A percentile compares a stretch with the other conserved stretches of the same genome.
Conservation (phyloP, 306 rosid species). For the Hippophae rhamnoides region DNA sequence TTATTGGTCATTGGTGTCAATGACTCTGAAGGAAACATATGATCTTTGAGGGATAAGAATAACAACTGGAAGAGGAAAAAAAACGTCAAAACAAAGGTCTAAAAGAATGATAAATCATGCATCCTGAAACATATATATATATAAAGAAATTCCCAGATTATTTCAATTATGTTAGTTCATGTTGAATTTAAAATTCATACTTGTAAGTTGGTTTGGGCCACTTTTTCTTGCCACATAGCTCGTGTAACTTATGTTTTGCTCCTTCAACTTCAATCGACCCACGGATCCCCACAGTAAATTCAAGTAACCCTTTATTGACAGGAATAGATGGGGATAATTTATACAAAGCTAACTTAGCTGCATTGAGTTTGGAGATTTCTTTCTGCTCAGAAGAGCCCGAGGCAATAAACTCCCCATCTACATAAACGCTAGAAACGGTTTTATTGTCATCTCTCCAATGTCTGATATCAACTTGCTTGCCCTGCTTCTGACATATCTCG, state of each 20-base stretch:
- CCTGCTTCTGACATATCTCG: conserved; percentile 56
- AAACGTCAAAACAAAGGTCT: too few species aligned
- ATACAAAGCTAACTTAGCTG: conserved; percentile 52
- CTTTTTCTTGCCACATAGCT: conserved; percentile 43
- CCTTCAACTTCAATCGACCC: conserved; percentile 37
- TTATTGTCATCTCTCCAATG: conserved; percentile 26
- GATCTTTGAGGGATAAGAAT: too few species aligned
- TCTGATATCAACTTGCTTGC: conserved; percentile 43
- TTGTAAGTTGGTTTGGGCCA: conserved; percentile 52
- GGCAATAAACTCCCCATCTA: conserved; percentile 44
- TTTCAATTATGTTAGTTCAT: conserved; percentile 1
- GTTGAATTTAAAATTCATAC: conserved; percentile 25
- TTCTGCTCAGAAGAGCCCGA: conserved; percentile 51
- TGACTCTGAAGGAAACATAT: too few species aligned
- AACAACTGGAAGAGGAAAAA: too few species aligned
- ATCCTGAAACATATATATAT: not conserved
- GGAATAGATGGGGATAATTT: conserved; percentile 22
- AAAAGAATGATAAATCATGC: not conserved
- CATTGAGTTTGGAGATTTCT: conserved; percentile 54
- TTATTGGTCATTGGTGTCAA: too few species aligned
- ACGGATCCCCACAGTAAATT: conserved; percentile 8
- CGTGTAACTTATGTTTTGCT: conserved; percentile 47
- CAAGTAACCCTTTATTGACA: not conserved
- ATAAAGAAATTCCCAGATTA: not conserved
- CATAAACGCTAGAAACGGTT: conserved; percentile 35